Base-by-base conservation (phyloP, 2,329 filamentous ascomycete genomes). In the Trichophaea hybrida region DNA sequence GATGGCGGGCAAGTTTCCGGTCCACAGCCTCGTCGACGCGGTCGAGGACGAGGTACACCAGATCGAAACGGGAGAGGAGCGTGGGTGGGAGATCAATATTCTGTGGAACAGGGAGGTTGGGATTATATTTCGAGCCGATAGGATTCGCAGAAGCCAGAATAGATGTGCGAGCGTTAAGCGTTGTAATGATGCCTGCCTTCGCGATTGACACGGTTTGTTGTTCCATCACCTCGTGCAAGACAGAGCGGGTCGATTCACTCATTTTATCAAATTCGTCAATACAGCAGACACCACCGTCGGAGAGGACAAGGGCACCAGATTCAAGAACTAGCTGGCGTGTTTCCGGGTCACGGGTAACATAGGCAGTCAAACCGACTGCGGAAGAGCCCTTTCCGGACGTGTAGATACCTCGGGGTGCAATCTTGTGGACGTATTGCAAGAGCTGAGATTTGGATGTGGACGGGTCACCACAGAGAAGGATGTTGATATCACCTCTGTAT, bases 41-140 rank as follows among this genome's bases (percentile, higher is more conserved):
- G 71, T 98, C 93, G 52, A 98, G 82, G 48, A 98, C 93, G 1
- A 98, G 82, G 70, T 98, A 98, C 55, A 98, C 91, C 5, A 98
- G 77, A 72, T 98, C 93, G 71, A 98, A 98, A 77, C 93, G 85
- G 4, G 90, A 96, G 56, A 98, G 80, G 5, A 98, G 78, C 0
- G 93, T 98, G 0, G 93, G 93, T 0, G 93, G 93, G 6, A 98
- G 81, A 70, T 98, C 93, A 68, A 98, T 98, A 73, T 98, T 98
- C 69, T 97, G 90, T 2, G 93, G 93, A 12, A 98, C 93, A 0
- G 93, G 90, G 31, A 98, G 75, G 69, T 95, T 91, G 2, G 88
- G 86, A 73, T 98, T 97, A 75, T 98, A 98, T 71, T 94, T 90
- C 74, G 88, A 95, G 68, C 93, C 93, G 66, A 98, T 97, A 1